A percentile compares a stretch with the other conserved stretches of the same genome.
Conservation (phyloP, 1,284 basidiomycete species). For the Pascua guehoae region DNA sequence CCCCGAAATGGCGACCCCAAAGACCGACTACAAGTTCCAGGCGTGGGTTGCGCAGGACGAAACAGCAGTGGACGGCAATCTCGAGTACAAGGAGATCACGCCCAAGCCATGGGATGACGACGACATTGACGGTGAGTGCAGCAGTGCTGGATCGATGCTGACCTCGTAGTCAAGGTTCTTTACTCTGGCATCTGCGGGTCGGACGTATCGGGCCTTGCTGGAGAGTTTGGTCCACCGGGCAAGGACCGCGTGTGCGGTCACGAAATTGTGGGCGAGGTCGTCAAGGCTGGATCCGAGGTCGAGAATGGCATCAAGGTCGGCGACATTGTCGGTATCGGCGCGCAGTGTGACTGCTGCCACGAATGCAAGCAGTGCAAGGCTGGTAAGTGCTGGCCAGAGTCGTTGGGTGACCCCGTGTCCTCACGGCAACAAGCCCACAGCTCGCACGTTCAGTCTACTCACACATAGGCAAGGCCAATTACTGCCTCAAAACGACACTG, state of each 20-base stretch:
- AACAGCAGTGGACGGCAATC: slow-evolving; percentile 41
- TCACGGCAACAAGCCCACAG: too few relatives aligned
- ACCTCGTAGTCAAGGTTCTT: slow-evolving; percentile 11
- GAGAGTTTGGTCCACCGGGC: slow-evolving; percentile 8
- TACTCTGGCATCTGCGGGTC: slow-evolving; percentile 21
- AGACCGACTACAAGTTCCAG: slow-evolving; percentile 23
- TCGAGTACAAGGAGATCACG: slow-evolving; percentile 42
- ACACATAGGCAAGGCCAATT: slow-evolving; percentile 2
- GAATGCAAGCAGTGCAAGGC: slow-evolving; percentile 50
- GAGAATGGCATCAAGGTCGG: slow-evolving; percentile 37
- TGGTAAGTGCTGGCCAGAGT: slow-evolving; percentile 33
- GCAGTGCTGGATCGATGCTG: not conserved
- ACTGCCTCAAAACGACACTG: not conserved
- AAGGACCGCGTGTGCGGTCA: slow-evolving; percentile 22
- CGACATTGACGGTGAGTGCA: slow-evolving; percentile 45
- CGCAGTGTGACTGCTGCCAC: slow-evolving; percentile 51
- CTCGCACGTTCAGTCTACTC: too few relatives aligned
- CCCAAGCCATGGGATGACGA: slow-evolving; percentile 47
- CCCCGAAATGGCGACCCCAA: not conserved
- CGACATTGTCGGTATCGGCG: slow-evolving; percentile 54
- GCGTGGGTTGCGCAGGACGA: slow-evolving; percentile 37
- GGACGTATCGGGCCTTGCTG: slow-evolving; percentile 16
- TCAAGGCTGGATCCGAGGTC: slow-evolving; percentile 25
- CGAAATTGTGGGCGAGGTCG: slow-evolving; percentile 33
- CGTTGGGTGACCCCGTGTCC: not conserved